Base-by-base conservation (phyloP, 306 rosid genomes). In the Dryas alaskensis region DNA sequence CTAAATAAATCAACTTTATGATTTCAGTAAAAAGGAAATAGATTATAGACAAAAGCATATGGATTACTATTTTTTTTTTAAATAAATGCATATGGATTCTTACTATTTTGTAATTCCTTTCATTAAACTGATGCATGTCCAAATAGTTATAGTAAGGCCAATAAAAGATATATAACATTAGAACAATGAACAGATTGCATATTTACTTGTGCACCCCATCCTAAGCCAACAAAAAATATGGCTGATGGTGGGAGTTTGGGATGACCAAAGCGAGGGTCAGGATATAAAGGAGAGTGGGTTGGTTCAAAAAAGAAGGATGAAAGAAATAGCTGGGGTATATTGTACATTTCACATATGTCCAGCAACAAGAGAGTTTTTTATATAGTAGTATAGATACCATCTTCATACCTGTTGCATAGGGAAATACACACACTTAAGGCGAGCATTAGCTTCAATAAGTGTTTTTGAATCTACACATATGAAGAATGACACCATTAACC, bases 181-280 rank as follows among this genome's bases (percentile, higher is more conserved):
- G 25, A 55, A 19, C 78, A 6, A 67, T 22, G 22, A 44, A 51
- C 9, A 45, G 9, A 53, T 22, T 64, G 47, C 11, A 70, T 10
- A 10, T 75, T 70, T 81, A 94, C 99, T 93, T 92, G 99, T 75
- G 97, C 97, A 78, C 99, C 99, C 99, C 99, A 95, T 70, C 99
- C 99, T 75, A 95, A 87, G 74, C 99, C 99, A 80, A 87, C 7
- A 39, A 98, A 90, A 72, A 72, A 73, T 85, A 95, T 86, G 73
- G 99, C 91, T 25, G 99, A 95, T 8, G n/a, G 16, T 47, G 7
- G 43, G 57, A 27, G 11, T 11, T 7, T 66, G 3, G 19, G 43
- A 25, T 11, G 71, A 47, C 44, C 47, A 66, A 22, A 27, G 12
- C 1, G 31, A 3, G 19, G 11, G 8, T 22, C 43, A 19, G 25